A percentile compares a stretch with the other conserved stretches of the same genome.
Evolutionary conservation across 2,329 filamentous ascomycete species (phyloP).

Genomic region (Pestalotiopsis sp.): DNA sequence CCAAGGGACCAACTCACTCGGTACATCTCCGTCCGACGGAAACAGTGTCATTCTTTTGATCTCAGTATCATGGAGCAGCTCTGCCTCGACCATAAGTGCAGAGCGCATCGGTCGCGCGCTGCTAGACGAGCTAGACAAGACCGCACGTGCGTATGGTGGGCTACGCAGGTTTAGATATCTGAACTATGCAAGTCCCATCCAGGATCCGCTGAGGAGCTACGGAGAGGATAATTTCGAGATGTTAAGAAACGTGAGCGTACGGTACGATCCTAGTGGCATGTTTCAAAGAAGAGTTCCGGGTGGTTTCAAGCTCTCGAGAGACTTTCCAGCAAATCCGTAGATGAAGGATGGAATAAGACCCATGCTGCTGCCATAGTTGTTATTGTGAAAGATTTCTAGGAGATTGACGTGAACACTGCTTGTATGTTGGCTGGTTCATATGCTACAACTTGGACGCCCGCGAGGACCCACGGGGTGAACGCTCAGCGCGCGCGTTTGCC

Average conservation of each 20-base stretch:
- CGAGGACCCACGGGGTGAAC: too few relatives aligned
- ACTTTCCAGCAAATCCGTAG: not conserved
- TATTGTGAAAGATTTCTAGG: too few relatives aligned
- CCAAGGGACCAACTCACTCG: constrained; percentile 9
- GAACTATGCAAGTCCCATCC: constrained; percentile 21
- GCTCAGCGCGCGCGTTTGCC: too few relatives aligned
- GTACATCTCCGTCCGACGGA: constrained; percentile 11
- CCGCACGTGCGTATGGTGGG: not conserved
- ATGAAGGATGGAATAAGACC: not conserved
- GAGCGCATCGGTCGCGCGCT: not conserved
- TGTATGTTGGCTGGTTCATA: too few relatives aligned
- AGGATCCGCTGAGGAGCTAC: constrained; percentile 21
- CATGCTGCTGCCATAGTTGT: not conserved
- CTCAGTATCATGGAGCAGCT: constrained; percentile 12
- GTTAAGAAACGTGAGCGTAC: constrained; percentile 22
- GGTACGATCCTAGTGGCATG: constrained; percentile 27
- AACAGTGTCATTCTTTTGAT: constrained; percentile 14
- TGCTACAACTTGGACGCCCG: too few relatives aligned
- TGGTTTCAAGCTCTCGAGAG: constrained; percentile 20
- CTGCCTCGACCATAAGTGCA: not conserved
- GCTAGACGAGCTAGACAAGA: not conserved
- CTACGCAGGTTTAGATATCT: constrained; percentile 15
- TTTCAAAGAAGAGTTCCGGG: constrained; percentile 27
- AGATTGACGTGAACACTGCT: too few relatives aligned
- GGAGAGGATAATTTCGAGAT: constrained; percentile 16